Evolutionary conservation across 805 yeast species (phyloP).

Genomic region (Kodamaea kaohsiungensis): DNA sequence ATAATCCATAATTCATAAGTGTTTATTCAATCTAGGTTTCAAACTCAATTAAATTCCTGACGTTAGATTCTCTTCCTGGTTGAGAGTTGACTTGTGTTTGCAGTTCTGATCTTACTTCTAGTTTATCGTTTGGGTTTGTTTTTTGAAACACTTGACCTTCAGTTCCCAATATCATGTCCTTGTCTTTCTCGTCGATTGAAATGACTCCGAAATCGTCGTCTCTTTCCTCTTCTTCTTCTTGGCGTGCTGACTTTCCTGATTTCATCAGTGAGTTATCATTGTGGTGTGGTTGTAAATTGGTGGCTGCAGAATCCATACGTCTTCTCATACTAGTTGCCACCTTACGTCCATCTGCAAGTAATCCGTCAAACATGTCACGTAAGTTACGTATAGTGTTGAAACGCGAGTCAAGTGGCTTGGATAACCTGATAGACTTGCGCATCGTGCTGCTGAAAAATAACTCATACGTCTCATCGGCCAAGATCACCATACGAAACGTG

Average conservation of each 20-base stretch:
- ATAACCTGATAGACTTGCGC: constrained; percentile 65
- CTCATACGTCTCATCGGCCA: constrained; percentile 94
- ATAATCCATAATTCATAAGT: not conserved
- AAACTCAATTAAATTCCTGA: constrained; percentile 44
- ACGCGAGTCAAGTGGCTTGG: constrained; percentile 49
- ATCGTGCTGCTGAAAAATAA: constrained; percentile 72
- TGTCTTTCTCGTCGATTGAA: constrained; percentile 43
- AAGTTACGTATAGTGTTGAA: constrained; percentile 57
- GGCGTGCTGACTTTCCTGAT: constrained; percentile 21
- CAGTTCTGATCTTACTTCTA: not conserved
- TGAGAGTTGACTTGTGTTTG: constrained; percentile 4
- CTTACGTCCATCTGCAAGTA: constrained; percentile 88
- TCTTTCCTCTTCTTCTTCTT: constrained; percentile 46
- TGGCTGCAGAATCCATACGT: constrained; percentile 75
- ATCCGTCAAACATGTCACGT: constrained; percentile 86
- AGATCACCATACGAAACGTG: constrained; percentile 89
- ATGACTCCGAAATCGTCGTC: constrained; percentile 47
- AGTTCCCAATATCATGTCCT: constrained; percentile 50
- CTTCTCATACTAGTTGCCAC: constrained; percentile 88
- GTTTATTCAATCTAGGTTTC: constrained; percentile 26
- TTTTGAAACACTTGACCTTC: constrained; percentile 40
- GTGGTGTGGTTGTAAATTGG: constrained; percentile 21
- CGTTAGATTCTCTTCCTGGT: constrained; percentile 11
- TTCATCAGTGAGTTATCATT: constrained; percentile 27
- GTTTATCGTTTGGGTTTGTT: constrained; percentile 11